Base-by-base conservation (phyloP, 225 moss, liverwort and hornwort genomes). In the Physcomitrellopsis africana region DNA sequence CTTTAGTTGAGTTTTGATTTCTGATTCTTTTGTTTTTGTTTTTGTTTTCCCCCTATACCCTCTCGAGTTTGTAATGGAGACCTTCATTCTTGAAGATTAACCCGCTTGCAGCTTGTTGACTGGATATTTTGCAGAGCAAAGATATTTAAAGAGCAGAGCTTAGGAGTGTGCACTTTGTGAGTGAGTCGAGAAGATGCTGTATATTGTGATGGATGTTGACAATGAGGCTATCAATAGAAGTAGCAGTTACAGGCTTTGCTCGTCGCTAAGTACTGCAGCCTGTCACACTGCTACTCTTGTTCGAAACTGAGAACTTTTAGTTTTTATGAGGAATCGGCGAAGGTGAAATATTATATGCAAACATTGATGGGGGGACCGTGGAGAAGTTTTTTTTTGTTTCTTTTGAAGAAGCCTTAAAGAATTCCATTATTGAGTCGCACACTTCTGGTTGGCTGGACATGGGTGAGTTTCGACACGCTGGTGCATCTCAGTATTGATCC, bases 111-210 rank as follows among this genome's bases (percentile, higher is more conserved):
- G 9, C 45, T 62, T 68, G 57, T 65, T 68, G 32, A 9, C 37
- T 77, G 27, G 5, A 60, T 60, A 8, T 60, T 65, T 24, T 77
- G 73, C 73, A 84, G 80, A 70, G 55, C 17, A 37, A 64, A 46
- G 29, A 58, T 14, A 51, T 19, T 49, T 48, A 67, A 68, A 76
- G 61, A 41, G 44, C 27, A 60, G 67, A 48, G 37, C 3, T 46
- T 61, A 43, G 23, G 12, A 41, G 17, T 51, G 56, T 51, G 55
- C 75, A 48, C 45, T 52, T 49, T 51, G 26, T 68, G 63, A 46
- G 46, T 18, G 32, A 19, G 54, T 58, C 46, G 51, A 63, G 51
- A 22, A 29, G 44, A 63, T 42, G 43, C 51, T 63, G 71, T 55
- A 29, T 22, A 17, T n/a, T 66, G 43, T 14, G 18, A 61, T 60